Evolutionary conservation across 1,139 yeast species (phyloP).

Genomic region (Hemisphaericaspora xylofermentans): DNA sequence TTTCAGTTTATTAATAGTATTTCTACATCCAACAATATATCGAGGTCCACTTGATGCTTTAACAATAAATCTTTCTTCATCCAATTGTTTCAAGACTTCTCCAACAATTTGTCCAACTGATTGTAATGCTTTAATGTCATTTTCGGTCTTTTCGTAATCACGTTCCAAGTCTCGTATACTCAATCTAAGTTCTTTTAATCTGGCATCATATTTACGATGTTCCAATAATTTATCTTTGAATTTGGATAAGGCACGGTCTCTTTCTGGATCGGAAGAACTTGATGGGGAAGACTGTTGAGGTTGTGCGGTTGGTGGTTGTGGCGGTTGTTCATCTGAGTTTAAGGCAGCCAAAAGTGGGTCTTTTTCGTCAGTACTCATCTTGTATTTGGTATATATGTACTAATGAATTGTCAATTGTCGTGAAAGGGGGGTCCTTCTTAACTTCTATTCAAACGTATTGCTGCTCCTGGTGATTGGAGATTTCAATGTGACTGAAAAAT

Average conservation of each 20-base stretch:
- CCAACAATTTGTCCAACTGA: conserved; percentile 98
- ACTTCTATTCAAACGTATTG: too few relatives aligned
- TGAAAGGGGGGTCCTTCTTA: too few relatives aligned
- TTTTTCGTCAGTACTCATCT: conserved; percentile 59
- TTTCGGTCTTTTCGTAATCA: conserved; percentile 90
- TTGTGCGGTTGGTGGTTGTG: conserved; percentile 5
- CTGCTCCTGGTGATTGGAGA: too few relatives aligned
- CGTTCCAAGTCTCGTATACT: conserved; percentile 82
- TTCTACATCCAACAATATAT: conserved; percentile 95
- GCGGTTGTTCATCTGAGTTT: conserved; percentile 38
- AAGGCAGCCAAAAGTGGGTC: conserved; percentile 77
- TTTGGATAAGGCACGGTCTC: conserved; percentile 74
- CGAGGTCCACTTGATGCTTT: conserved; percentile 98
- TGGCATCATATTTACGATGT: conserved; percentile 93
- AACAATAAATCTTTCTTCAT: conserved; percentile 92
- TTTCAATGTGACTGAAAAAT: not conserved
- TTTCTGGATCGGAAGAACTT: conserved; percentile 61
- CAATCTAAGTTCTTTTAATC: conserved; percentile 80
- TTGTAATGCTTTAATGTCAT: conserved; percentile 94
- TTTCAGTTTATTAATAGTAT: conserved; percentile 79
- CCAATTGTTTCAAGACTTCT: conserved; percentile 93
- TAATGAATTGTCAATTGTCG: too few relatives aligned
- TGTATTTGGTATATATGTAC: not conserved
- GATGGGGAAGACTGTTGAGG: conserved; percentile 6
- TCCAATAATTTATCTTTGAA: conserved; percentile 86